Conservation (phyloP, 2,329 filamentous ascomycete genomes). For the Fusarium chaquense region DNA sequence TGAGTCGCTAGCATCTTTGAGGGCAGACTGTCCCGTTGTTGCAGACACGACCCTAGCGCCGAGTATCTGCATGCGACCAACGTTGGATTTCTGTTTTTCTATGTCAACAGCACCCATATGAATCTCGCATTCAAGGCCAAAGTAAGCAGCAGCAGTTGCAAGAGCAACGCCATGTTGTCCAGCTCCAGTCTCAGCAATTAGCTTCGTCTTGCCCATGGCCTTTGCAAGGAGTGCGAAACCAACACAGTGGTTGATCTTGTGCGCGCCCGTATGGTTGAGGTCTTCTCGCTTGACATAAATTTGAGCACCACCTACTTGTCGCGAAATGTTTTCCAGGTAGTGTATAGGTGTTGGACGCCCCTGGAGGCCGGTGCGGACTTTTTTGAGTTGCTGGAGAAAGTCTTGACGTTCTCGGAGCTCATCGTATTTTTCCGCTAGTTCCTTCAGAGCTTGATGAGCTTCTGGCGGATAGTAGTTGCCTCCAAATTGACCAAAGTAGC, state of each 20-base stretch:
- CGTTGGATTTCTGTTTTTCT: slow-evolving; percentile 14
- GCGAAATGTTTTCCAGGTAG: background rate
- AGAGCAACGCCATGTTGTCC: slow-evolving; percentile 22
- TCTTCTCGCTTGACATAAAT: slow-evolving; percentile 15
- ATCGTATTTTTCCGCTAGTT: slow-evolving; percentile 3
- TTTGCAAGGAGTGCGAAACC: slow-evolving; percentile 21
- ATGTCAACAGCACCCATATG: slow-evolving; percentile 18
- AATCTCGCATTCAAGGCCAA: slow-evolving; percentile 9
- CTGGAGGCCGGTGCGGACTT: slow-evolving; percentile 1
- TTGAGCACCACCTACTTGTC: slow-evolving; percentile 1
- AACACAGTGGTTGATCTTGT: slow-evolving; percentile 22
- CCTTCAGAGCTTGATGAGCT: slow-evolving; percentile 1
- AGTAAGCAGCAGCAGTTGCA: slow-evolving; percentile 10
- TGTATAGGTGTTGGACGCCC: slow-evolving; percentile 16
- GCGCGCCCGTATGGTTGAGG: slow-evolving; percentile 8
- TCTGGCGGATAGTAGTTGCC: slow-evolving; percentile 10
- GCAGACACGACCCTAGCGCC: background rate
- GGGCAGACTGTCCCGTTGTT: slow-evolving; percentile 8
- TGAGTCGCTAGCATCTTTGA: slow-evolving; percentile 18
- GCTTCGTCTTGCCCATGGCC: slow-evolving; percentile 10
- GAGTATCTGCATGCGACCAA: slow-evolving; percentile 12
- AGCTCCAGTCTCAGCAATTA: slow-evolving; percentile 16
- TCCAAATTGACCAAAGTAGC: slow-evolving; percentile 9
- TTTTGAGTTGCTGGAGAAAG: background rate
- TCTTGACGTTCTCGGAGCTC: background rate